Evolutionary conservation across 1,284 basidiomycete genomes (phyloP), one percentile per base, ranked within the genome.

Genomic region (Puccinia hordei): DNA sequence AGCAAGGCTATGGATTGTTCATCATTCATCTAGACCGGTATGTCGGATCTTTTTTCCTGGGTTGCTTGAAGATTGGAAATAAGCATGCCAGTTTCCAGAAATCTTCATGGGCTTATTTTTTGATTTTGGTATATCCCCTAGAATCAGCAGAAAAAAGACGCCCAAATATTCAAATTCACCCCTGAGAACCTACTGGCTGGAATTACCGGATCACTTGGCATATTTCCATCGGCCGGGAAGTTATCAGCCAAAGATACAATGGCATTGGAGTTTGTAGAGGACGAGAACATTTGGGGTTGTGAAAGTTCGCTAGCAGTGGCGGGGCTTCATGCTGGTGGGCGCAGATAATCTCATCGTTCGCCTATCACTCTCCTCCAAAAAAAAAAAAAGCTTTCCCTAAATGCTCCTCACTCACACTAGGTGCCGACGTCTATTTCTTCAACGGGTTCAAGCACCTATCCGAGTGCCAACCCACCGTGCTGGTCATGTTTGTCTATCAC

Each of bases 381-480:
- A n/a, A n/a, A n/a, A n/a, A n/a, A 63, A 22, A 8, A 63, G 33
- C 17, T 38, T 38, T 63, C 19, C 35, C 35, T 49, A 10, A 69
- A 49, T 69, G 17, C 24, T 68, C 38, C 12, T 24, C n/a, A n/a
- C 41, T 38, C n/a, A 55, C 30, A 41, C 12, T 38, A 78, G 76
- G 76, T 59, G 76, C 76, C 24, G 27, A 24, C 24, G 63, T 78
- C 9, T 68, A 55, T 46, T 78, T 69, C 22, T 69, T 78, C 44
- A 55, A 78, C 30, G 57, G 63, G 41, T 38, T 78, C 55, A 63
- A 78, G 41, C 49, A 57, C 24, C 22, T 78, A 44, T 38, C n/a
- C n/a, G 76, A 78, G 38, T 78, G 65, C 22, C 30, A 78, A 53
- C 76, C 76, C 15, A 78, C 76, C 13, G 19, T 78, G 17, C 76